Base-by-base conservation (phyloP, 495 filamentous ascomycete species). In the Thozetella sp. region DNA sequence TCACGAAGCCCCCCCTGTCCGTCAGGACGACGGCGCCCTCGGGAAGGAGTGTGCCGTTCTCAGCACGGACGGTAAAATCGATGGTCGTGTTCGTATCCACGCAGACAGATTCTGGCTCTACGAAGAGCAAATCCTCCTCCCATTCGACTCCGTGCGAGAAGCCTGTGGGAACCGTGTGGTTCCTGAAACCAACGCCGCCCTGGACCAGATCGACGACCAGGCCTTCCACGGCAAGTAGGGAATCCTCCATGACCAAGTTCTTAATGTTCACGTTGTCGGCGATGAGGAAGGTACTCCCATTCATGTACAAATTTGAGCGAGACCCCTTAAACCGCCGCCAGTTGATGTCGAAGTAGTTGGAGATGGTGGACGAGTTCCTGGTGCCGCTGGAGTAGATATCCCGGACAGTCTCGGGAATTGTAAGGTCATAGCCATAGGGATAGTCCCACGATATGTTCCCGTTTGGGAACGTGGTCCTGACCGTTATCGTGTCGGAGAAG, bases 1-100 rank as follows among this genome's bases (percentile, higher is more conserved):
- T 60, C 2, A 57, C 57, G 53, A 83, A 80, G 1, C 80, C 80
- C 2, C 78, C 78, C 0, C 66, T 62, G 60, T 82, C 79, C 0
- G 64, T 70, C 12, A 81, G 57, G 0, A 66, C 43, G 11, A 73
- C 45, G 51, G 75, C 57, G 10, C n/a, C n/a, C 11, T 4, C n/a
- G 43, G 9, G 10, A 20, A 48, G 4, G 9, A 48, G 20, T 10
- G 43, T 10, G 6, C 43, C 43, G 43, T 48, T 48, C 3, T 13
- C 9, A n/a, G 43, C 12, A 3, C n/a, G 6, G 43, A 48, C n/a
- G 9, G 43, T 48, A 19, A 48, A 48, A n/a, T 48, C 43, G 43
- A 48, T 9, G 9, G 43, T 48, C 43, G 43, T 48, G 43, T 48
- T 48, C 11, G 43, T 48, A 48, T 48, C 43, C 10, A 48, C 43